A percentile compares a stretch with the other conserved stretches of the same genome.
These are phyloP conservation scores for Lycium ferocissimum DNA, from an alignment of 257 asterid species.

Conservation along the genomic window DNA sequence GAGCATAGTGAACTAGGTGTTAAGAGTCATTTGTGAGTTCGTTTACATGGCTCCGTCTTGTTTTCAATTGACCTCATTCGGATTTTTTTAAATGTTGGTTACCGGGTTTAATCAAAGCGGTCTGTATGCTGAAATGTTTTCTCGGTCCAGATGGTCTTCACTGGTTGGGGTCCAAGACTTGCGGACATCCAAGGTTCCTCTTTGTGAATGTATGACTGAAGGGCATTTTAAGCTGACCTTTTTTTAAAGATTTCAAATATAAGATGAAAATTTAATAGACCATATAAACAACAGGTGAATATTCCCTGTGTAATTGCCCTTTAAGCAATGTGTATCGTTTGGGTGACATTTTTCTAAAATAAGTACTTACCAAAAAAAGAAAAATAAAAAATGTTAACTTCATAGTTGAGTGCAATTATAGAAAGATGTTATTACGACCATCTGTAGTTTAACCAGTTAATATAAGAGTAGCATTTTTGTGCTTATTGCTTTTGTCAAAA, in stretches of 20 bases:
- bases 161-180: slow-evolving; percentile 93
- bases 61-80: neutral
- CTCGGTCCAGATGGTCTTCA: slow-evolving; percentile 92
- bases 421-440: too few species aligned
- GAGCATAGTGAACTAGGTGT: neutral
- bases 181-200: slow-evolving; percentile 74
- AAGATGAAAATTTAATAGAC: too few species aligned
- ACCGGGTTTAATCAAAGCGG: slow-evolving; percentile 85
- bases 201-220: neutral
- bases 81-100: neutral
- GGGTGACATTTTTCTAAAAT: too few species aligned
- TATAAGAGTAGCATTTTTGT: neutral
- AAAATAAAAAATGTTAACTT: too few species aligned
- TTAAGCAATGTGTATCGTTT: too few species aligned
- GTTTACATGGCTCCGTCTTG: neutral
- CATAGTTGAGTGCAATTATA: too few species aligned
- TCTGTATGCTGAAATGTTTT: slow-evolving; percentile 81
- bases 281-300: too few species aligned
- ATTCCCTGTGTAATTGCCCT: too few species aligned
- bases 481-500: neutral
- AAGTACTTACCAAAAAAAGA: too few species aligned
- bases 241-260: too few species aligned
- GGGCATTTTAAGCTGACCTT: neutral
- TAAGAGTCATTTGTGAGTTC: neutral
- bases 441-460: too few species aligned